Base-by-base conservation (phyloP, 768 basidiomycete species). In the Leccinum olivaceopallidum region DNA sequence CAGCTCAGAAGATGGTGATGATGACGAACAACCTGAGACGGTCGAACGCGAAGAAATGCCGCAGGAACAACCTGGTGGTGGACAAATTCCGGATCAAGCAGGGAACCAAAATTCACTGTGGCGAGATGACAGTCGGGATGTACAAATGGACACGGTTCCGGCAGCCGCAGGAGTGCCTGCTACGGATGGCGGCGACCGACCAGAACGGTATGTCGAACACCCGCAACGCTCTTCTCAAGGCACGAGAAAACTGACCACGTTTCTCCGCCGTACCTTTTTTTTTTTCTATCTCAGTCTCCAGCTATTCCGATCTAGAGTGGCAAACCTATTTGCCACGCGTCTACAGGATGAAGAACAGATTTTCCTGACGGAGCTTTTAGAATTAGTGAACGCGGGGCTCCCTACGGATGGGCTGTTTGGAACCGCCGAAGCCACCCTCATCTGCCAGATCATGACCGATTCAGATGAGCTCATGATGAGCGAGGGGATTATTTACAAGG, bases 401-500 rank as follows among this genome's bases (percentile, higher is more conserved):
- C 68, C 82, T 9, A 83, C 84, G 3, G 83, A 83, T 51, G 80
- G 80, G 18, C 77, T 95, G 42, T 98, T 93, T 73, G 90, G 92
- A 3, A 89, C 86, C 0, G 80, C 81, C 13, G 96, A 98, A 73
- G 96, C 91, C 2, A 85, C 84, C 6, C 78, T 80, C 57, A 85
- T 87, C 24, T 87, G 89, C 60, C 80, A 85, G 63, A 74, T 79
- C 37, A 97, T 98, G 95, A 81, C 83, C 28, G 87, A 88, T 67
- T 65, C 68, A 16, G 75, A 76, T 57, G 90, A 95, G 74, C 78
- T 98, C 63, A 93, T 97, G 91, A 80, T 94, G 67, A 89, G 88
- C 64, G 92, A 91, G 34, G 90, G 88, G 34, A 86, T 92, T 59
- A 83, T 95, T 56, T 95, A 95, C 78, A 93, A 87, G 74, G 85